Evolutionary conservation across 257 asterid genomes (phyloP), one percentile per base, ranked within the genome.

Genomic region (Solanum sejunctum): DNA sequence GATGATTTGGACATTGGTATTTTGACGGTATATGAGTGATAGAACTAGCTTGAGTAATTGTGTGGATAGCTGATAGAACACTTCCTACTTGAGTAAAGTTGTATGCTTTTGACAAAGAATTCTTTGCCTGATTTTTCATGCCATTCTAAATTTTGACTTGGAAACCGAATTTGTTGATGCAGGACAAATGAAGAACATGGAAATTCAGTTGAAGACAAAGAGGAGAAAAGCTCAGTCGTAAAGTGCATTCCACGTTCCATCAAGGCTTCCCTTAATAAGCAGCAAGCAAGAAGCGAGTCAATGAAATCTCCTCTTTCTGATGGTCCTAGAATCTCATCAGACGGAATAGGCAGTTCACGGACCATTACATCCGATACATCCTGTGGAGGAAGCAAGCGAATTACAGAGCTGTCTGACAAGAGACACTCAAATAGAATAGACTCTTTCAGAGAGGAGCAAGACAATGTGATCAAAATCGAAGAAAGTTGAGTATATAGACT

Each of bases 311-410:
- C 99, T 18, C 85, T 86, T 81, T 94, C 98, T 0, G 97, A 94
- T 58, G 99, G 96, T 63, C 98, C 98, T 17, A 87, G 99, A 90
- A 92, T 95, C 89, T 95, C 99, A n/a, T 93, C 98, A 8, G 95
- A 91, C 61, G 87, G 95, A 87, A 85, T 84, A 11, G 91, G 88
- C 67, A 91, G 92, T 85, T 94, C 98, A n/a, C 88, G 94, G 60
- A 89, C 85, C 32, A 86, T 91, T 8, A 88, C 93, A 69, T 89
- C 95, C 3, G 88, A 86, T 80, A 78, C 90, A 81, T 92, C 97
- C 78, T 88, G 71, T 67, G 96, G 97, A 15, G 95, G 97, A 73
- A 96, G 98, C 91, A 94, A 91, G 92, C 92, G 98, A 88, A 89
- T 86, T n/a, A 88, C 92, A 8, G 97, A 91, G 85, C 95, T 93